phyloP scores from a whole-genome alignment of 495 filamentous ascomycete species.

The Letharia lupina region DNA sequence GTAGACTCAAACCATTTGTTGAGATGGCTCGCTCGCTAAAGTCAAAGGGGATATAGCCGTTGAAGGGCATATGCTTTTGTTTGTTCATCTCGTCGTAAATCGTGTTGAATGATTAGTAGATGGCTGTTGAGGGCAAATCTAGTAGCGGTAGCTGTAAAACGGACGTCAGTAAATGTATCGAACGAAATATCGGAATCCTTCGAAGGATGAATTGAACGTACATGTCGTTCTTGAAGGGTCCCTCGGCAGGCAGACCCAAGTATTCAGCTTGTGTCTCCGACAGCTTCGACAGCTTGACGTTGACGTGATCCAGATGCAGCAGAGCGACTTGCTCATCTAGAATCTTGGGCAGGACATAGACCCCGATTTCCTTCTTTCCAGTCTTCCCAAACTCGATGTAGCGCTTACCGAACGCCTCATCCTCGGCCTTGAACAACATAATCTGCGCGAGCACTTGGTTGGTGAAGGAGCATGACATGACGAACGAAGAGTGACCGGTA shows the following conservation, averaged over 20 bases:
- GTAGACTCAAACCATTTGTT: slow-evolving; percentile 11
- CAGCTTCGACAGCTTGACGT: slow-evolving; percentile 83
- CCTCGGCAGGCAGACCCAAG: slow-evolving; percentile 71
- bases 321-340: slow-evolving; percentile 95
- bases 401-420: slow-evolving; percentile 79
- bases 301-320: slow-evolving; percentile 89
- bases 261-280: slow-evolving; percentile 86
- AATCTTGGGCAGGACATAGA: slow-evolving; percentile 97
- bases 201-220: slow-evolving; percentile 24
- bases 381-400: slow-evolving; percentile 93
- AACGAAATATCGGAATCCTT: slow-evolving; percentile 8
- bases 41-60: slow-evolving; percentile 39
- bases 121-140: slow-evolving; percentile 25
- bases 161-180: slow-evolving; percentile 1
- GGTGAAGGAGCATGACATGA: slow-evolving; percentile 99
- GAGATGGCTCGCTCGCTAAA: slow-evolving; percentile 11
- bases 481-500: slow-evolving; percentile 98
- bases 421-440: slow-evolving; percentile 89
- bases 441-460: slow-evolving; percentile 99
- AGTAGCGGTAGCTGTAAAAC: slow-evolving; percentile 38
- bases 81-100: slow-evolving; percentile 53
- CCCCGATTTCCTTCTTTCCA: slow-evolving; percentile 80
- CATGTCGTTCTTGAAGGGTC: slow-evolving; percentile 89
- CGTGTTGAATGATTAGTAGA: slow-evolving; percentile 47
- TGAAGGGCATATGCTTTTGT: slow-evolving; percentile 57